Base-by-base conservation (phyloP, 352 stramenopile species). In the Thalassiosira hispida region DNA sequence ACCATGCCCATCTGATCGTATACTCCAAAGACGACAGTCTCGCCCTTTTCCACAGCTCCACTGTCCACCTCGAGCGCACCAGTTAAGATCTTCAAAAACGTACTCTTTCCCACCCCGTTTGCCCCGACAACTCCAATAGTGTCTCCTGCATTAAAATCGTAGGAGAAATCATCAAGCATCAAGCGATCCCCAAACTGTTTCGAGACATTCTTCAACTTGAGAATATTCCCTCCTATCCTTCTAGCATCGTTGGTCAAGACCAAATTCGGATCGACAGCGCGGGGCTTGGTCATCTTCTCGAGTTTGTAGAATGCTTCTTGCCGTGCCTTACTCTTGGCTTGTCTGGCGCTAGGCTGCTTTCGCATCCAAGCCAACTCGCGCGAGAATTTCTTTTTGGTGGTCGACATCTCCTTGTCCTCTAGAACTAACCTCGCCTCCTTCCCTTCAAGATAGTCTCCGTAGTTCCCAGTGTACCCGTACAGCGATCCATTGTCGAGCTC, bases 381-480 rank as follows among this genome's bases (percentile, higher is more conserved):
- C 11, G 91, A 83, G 57, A 98, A 95, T 40, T 97, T 95, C 81
- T 98, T 98, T 2, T 92, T 91, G 18, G 93, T 89, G 27, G 97
- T 94, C 8, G 86, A 95, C 77, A 98, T 90, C 33, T 87, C 88
- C 82, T 98, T 97, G 63, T 96, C 96, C 69, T 99, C 96, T 89
- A 96, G 96, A 76, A 97, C 97, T 38, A 98, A 83, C 7, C 96
- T 92, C 63, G 98, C 96, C 33, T 92, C 91, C 80, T 98, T 98
- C 59, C 96, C 93, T 57, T 97, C 94, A 12, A 99, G 90, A 95
- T 97, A 99, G 62, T 93, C 88, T n/a, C 94, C 97, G 89, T 99
- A 99, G 85, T 99, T 99, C 35, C 97, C 97, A 88, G 98, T 95
- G 87, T 98, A 98, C 40, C 96, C 96, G 85, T 98, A 97, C n/a